Evolutionary conservation across 192 early-diverging fungal genomes (phyloP).

Genomic region (Obelidium mucronatum): DNA sequence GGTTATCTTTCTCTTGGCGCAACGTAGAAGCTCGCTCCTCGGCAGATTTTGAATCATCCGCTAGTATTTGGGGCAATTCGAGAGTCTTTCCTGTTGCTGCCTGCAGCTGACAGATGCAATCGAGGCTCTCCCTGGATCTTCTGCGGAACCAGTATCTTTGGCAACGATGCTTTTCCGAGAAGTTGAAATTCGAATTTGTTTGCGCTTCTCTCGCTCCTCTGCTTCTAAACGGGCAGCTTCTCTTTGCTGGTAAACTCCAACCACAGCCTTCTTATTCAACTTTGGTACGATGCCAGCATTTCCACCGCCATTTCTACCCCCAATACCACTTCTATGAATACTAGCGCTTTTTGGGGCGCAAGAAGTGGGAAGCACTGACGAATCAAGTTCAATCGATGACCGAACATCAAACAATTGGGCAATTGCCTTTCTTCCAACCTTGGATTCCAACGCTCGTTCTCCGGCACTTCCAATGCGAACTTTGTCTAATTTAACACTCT

Average conservation of each 20-base stretch:
- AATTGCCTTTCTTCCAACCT: not conserved
- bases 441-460: constrained; percentile 6
- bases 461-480: constrained; percentile 23
- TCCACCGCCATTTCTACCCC: not conserved
- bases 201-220: not conserved
- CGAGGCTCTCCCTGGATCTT: not conserved
- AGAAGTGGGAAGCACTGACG: too few relatives aligned
- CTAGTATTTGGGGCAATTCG: not conserved
- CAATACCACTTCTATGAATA: too few relatives aligned
- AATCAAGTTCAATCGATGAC: too few relatives aligned
- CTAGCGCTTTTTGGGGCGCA: too few relatives aligned
- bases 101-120: not conserved
- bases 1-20: too few relatives aligned
- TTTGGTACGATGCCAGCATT: not conserved
- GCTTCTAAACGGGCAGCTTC: not conserved
- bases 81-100: not conserved
- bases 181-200: not conserved
- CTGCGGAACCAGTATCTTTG: not conserved
- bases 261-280: not conserved
- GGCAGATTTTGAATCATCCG: too few relatives aligned
- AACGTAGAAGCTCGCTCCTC: too few relatives aligned
- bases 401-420: not conserved
- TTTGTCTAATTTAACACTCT: not conserved
- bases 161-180: not conserved
- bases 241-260: not conserved